Evolutionary conservation across 176 grass and related monocot genomes (phyloP).

Genomic region (Otatea glauca): DNA sequence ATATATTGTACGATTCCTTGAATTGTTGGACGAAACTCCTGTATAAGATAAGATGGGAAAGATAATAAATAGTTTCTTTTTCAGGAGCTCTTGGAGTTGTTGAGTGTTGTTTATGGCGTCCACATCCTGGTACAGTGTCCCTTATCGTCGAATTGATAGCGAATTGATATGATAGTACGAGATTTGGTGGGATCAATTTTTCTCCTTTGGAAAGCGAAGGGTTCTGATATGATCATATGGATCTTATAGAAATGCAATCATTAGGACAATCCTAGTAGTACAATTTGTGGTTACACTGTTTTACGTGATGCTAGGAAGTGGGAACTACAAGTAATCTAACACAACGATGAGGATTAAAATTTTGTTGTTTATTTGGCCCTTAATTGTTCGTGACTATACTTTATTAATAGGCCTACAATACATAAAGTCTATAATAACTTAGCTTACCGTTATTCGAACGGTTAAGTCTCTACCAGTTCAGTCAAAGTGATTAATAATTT

Average conservation of each 20-base stretch:
- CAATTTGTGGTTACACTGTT: too few species aligned
- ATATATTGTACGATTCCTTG: not conserved
- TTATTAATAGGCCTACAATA: too few species aligned
- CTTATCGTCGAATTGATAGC: not conserved
- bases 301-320: too few species aligned
- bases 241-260: not conserved
- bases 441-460: too few species aligned
- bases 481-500: too few species aligned
- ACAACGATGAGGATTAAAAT: too few species aligned
- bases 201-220: not conserved
- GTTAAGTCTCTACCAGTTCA: too few species aligned
- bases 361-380: too few species aligned
- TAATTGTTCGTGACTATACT: too few species aligned
- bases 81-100: not conserved
- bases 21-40: slow-evolving; percentile 13
- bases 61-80: not conserved
- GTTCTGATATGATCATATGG: not conserved
- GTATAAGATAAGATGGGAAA: slow-evolving; percentile 15
- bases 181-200: not conserved
- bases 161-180: not conserved
- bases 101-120: slow-evolving; percentile 1
- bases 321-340: too few species aligned
- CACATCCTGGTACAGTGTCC: not conserved
- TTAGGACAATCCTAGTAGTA: not conserved
- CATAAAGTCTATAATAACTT: too few species aligned